Conservation (phyloP, 768 basidiomycete genomes). For the Sutorius australiensis region DNA sequence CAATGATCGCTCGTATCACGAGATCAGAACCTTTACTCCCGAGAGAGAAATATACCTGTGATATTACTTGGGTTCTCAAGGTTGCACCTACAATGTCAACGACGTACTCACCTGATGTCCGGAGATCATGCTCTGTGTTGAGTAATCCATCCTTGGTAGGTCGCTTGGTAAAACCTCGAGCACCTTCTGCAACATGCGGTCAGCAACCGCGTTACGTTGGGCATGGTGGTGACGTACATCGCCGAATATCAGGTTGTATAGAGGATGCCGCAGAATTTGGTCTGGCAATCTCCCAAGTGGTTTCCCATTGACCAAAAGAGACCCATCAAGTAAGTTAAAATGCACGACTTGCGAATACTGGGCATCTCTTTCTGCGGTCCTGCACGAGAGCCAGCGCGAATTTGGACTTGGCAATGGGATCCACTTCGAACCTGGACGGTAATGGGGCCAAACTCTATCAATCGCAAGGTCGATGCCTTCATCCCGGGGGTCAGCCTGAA, state of each 20-base stretch:
- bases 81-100: not conserved
- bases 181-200: constrained; percentile 14
- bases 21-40: constrained; percentile 8
- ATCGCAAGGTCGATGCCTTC: constrained; percentile 21
- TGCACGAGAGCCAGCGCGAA: no score
- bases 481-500: not conserved
- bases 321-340: no score
- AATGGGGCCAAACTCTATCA: constrained; percentile 19
- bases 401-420: not conserved
- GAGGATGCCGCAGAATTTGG: constrained; percentile 16
- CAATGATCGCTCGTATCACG: constrained; percentile 14
- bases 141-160: constrained; percentile 27
- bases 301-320: constrained; percentile 28
- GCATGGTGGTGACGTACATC: constrained; percentile 8
- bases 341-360: no score
- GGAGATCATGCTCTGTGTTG: constrained; percentile 16
- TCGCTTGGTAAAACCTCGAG: constrained; percentile 23
- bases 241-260: constrained; percentile 15
- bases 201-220: not conserved
- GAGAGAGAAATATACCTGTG: constrained; percentile 27
- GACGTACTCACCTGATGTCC: constrained; percentile 15
- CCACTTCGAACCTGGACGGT: constrained; percentile 11
- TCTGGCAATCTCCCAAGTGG: constrained; percentile 22
- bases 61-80: not conserved
- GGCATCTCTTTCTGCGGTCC: no score